Evolutionary conservation across 495 filamentous ascomycete genomes (phyloP).

Genomic region (Daldinia caldariorum): DNA sequence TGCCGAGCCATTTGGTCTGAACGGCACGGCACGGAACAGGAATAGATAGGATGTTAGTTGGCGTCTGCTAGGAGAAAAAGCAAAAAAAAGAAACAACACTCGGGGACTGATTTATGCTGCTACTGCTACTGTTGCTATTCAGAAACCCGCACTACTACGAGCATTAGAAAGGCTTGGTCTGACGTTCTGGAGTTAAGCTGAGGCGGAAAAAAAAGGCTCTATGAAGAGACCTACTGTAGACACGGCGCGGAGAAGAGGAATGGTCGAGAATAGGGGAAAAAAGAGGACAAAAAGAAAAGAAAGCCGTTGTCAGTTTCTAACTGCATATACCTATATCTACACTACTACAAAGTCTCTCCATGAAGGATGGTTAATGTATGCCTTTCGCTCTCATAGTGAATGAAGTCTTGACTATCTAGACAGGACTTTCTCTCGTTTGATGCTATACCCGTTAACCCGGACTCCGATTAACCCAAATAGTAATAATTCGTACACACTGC

Average conservation of each 20-base stretch:
- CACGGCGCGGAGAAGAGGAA: not conserved
- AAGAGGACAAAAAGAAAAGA: conserved; percentile 12
- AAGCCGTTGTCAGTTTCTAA: conserved; percentile 34
- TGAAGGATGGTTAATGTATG: conserved; percentile 14
- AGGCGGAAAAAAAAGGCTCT: not conserved
- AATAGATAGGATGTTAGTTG: too few species aligned
- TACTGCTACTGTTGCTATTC: not conserved
- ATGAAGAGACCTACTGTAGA: not conserved
- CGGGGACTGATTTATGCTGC: not conserved
- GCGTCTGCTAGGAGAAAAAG: not conserved
- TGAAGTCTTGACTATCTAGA: conserved; percentile 6
- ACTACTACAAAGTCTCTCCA: conserved; percentile 30
- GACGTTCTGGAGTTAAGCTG: conserved; percentile 36
- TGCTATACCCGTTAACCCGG: conserved; percentile 39
- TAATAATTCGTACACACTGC: conserved; percentile 40
- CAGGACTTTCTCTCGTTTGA: conserved; percentile 25
- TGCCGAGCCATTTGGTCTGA: conserved; percentile 89
- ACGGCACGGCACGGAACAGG: too few species aligned
- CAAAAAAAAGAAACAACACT: too few species aligned
- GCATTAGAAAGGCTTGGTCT: not conserved
- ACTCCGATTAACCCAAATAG: conserved; percentile 41
- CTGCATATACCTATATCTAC: conserved; percentile 35
- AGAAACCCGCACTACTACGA: not conserved
- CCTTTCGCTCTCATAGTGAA: conserved; percentile 1
- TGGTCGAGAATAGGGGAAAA: not conserved